Conservation (phyloP, 1,139 yeast species). For the Yamadazyma atmosphaerica region DNA sequence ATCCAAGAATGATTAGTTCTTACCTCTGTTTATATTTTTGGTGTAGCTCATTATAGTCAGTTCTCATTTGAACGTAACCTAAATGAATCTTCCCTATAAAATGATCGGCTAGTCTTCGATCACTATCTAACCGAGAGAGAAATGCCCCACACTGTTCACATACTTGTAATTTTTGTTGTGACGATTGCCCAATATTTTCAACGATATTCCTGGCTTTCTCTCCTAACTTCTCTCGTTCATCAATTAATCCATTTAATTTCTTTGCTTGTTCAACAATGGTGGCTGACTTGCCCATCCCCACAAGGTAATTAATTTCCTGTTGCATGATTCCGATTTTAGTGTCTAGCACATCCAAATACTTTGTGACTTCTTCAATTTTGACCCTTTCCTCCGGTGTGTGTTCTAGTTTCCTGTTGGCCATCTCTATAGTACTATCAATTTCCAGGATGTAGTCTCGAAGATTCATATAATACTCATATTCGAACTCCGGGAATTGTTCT, state of each 20-base stretch:
- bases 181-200: constrained; percentile 80
- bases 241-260: constrained; percentile 43
- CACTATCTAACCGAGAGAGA: constrained; percentile 83
- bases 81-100: constrained; percentile 85
- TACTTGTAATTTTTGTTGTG: constrained; percentile 88
- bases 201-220: constrained; percentile 58
- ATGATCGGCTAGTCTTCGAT: constrained; percentile 87
- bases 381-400: constrained; percentile 77
- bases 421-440: constrained; percentile 63
- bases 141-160: constrained; percentile 93
- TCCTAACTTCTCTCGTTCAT: constrained; percentile 49
- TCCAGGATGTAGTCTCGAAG: constrained; percentile 60
- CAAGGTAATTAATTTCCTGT: constrained; percentile 65
- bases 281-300: constrained; percentile 49
- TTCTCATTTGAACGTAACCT: constrained; percentile 76
- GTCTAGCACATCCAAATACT: constrained; percentile 67
- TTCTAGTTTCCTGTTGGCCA: constrained; percentile 68
- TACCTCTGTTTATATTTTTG: constrained; percentile 15
- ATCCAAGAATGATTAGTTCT: constrained; percentile 23
- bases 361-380: constrained; percentile 60
- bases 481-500: constrained; percentile 65
- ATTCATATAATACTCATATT: constrained; percentile 62
- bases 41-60: constrained; percentile 52
- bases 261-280: constrained; percentile 53
- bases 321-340: constrained; percentile 65